phyloP scores from a whole-genome alignment of 2,329 filamentous ascomycete genomes.

The Talaromyces marneffei region DNA sequence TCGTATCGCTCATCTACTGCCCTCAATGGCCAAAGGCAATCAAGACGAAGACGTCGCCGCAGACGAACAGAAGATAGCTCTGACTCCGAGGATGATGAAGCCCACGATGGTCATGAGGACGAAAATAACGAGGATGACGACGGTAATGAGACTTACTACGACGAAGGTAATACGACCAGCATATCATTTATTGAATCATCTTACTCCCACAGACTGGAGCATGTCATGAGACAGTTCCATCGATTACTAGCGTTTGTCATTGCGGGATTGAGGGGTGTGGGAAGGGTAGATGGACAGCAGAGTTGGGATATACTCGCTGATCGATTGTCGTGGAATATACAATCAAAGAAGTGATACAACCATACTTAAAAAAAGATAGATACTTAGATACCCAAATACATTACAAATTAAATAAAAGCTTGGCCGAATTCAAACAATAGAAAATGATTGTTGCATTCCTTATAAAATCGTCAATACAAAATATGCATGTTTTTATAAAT shows the following conservation, averaged over 20 bases:
- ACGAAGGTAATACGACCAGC: conserved; percentile 39
- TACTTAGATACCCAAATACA: background rate
- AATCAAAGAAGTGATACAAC: conserved; percentile 4
- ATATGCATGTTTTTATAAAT: background rate
- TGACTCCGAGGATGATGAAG: conserved; percentile 15
- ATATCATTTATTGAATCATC: conserved; percentile 35
- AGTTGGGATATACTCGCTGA: conserved; percentile 79
- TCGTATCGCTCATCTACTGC: conserved; percentile 24
- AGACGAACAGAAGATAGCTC: conserved; percentile 19
- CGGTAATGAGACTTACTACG: conserved; percentile 27
- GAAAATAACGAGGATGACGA: conserved; percentile 17
- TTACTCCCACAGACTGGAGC: conserved; percentile 50
- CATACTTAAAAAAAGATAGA: background rate
- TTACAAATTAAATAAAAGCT: background rate
- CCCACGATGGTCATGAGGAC: conserved; percentile 18
- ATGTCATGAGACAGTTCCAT: conserved; percentile 59
- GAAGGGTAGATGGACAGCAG: conserved; percentile 64
- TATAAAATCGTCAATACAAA: background rate
- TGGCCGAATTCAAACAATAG: background rate
- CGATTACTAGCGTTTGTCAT: conserved; percentile 63
- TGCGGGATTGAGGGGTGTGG: conserved; percentile 67
- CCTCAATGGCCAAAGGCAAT: background rate
- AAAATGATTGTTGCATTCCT: background rate
- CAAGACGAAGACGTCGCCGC: conserved; percentile 9
- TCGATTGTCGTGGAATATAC: conserved; percentile 56